phyloP scores from a whole-genome alignment of 2,329 filamentous ascomycete species.

The Beauveria caledonica region DNA sequence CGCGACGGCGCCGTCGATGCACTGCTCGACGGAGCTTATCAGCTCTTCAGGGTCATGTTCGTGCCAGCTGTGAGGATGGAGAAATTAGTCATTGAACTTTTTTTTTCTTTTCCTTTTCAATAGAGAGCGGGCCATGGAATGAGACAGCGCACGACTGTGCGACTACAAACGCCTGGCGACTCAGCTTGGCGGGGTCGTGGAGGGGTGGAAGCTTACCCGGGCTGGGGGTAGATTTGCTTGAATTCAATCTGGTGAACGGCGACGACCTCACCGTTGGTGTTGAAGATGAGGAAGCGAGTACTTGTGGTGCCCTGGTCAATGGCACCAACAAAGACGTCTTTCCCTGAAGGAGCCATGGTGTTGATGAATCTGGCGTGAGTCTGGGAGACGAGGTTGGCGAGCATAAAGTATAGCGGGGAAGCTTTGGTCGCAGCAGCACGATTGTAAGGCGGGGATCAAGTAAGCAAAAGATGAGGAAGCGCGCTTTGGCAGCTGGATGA shows the following conservation, averaged over 20 bases:
- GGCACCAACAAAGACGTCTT: conserved; percentile 55
- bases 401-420: conserved; percentile 15
- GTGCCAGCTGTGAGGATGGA: conserved; percentile 55
- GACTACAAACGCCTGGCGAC: neutral
- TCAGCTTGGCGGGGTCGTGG: neutral
- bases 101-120: neutral
- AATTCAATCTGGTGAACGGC: conserved; percentile 71
- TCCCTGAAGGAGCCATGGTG: conserved; percentile 26
- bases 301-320: conserved; percentile 78
- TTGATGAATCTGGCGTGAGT: conserved; percentile 15
- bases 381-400: conserved; percentile 18
- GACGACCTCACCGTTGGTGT: conserved; percentile 59
- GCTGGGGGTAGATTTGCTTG: conserved; percentile 63
- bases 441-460: conserved; percentile 5
- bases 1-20: conserved; percentile 66
- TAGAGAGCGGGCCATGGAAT: too few species aligned
- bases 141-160: neutral
- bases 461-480: conserved; percentile 9
- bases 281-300: conserved; percentile 71
- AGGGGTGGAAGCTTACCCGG: conserved; percentile 49
- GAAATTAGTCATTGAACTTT: neutral
- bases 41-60: conserved; percentile 76
- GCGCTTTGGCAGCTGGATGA: neutral
- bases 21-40: conserved; percentile 61
- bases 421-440: conserved; percentile 9